Percentiles rank a stretch among this genome's conserved stretches.
Conservation (phyloP, 768 basidiomycete species). For the Exidia glandulosa region DNA sequence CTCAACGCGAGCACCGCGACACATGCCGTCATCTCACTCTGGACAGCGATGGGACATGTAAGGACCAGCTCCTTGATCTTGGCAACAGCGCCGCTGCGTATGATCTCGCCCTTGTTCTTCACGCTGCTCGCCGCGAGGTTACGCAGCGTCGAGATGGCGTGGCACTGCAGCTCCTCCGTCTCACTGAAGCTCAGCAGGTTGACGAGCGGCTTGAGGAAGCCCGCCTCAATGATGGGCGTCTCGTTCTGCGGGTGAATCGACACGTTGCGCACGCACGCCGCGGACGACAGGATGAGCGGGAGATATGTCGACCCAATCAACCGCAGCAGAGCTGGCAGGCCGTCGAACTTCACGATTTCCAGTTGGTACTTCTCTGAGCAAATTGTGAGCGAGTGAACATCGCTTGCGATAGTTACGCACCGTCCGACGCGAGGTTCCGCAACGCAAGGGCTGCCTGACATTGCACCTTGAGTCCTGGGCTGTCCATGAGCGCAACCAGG, state of each 20-base stretch:
- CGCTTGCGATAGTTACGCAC: constrained; percentile 30
- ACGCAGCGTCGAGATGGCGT: constrained; percentile 93
- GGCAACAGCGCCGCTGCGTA: constrained; percentile 93
- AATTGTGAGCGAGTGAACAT: background rate
- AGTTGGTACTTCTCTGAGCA: constrained; percentile 92
- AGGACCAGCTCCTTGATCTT: constrained; percentile 95
- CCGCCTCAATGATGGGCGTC: constrained; percentile 97
- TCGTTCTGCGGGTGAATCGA: constrained; percentile 98
- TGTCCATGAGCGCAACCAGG: constrained; percentile 93
- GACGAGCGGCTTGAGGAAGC: constrained; percentile 92
- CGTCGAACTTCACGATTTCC: constrained; percentile 94
- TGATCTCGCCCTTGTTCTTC: constrained; percentile 97
- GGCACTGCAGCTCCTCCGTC: constrained; percentile 99
- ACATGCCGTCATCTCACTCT: constrained; percentile 99
- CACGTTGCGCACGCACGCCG: constrained; percentile 97
- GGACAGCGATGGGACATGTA: constrained; percentile 90
- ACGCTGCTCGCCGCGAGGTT: constrained; percentile 95
- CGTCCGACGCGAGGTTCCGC: constrained; percentile 93
- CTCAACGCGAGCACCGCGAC: constrained; percentile 92
- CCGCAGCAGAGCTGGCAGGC: constrained; percentile 82
- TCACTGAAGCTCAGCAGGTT: constrained; percentile 96
- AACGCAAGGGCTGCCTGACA: constrained; percentile 96
- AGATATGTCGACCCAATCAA: constrained; percentile 94
- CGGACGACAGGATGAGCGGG: constrained; percentile 93
- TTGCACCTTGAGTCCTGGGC: constrained; percentile 93